Percentiles rank a stretch among this genome's conserved stretches.
These are phyloP conservation scores for Bullera alba DNA, from an alignment of 768 basidiomycete genomes.

Conservation along the genomic window DNA sequence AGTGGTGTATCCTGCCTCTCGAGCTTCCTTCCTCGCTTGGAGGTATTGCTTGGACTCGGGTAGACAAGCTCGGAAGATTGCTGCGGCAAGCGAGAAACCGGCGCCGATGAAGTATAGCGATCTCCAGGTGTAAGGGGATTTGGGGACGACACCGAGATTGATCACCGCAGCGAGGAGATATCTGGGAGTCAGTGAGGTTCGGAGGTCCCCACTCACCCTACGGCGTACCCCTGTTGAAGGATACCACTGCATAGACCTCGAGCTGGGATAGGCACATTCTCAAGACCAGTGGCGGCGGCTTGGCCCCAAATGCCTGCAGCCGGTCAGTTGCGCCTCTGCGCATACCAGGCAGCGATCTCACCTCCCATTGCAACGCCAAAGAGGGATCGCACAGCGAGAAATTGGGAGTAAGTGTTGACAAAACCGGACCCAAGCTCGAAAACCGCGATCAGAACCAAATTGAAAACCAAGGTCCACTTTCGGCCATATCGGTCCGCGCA, in stretches of 20 bases:
- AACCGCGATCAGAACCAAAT: slow-evolving; percentile 58
- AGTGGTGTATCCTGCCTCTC: slow-evolving; percentile 49
- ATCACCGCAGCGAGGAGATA: slow-evolving; percentile 77
- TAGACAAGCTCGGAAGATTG: slow-evolving; percentile 57
- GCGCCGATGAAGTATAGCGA: slow-evolving; percentile 73
- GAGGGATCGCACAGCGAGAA: slow-evolving; percentile 66
- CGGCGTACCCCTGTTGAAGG: slow-evolving; percentile 74
- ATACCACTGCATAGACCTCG: slow-evolving; percentile 80
- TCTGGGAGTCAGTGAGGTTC: too few relatives aligned
- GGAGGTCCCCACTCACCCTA: too few relatives aligned
- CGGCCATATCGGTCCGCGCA: slow-evolving; percentile 83
- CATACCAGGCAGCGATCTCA: slow-evolving; percentile 1
- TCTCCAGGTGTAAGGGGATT: slow-evolving; percentile 57
- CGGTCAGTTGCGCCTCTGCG: neutral
- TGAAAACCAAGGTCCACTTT: slow-evolving; percentile 67
- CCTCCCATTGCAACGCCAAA: slow-evolving; percentile 55
- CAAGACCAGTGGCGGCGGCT: slow-evolving; percentile 56
- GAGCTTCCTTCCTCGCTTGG: slow-evolving; percentile 51
- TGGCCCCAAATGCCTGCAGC: slow-evolving; percentile 73
- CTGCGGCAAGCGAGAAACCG: slow-evolving; percentile 65
- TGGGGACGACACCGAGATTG: slow-evolving; percentile 56
- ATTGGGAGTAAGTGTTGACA: slow-evolving; percentile 64
- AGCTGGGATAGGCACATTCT: slow-evolving; percentile 77
- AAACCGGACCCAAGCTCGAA: slow-evolving; percentile 78
- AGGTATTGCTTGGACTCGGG: slow-evolving; percentile 76